Evolutionary conservation across 2,329 filamentous ascomycete genomes (phyloP), one percentile per base, ranked within the genome.

Genomic region (Colletotrichum lupini): DNA sequence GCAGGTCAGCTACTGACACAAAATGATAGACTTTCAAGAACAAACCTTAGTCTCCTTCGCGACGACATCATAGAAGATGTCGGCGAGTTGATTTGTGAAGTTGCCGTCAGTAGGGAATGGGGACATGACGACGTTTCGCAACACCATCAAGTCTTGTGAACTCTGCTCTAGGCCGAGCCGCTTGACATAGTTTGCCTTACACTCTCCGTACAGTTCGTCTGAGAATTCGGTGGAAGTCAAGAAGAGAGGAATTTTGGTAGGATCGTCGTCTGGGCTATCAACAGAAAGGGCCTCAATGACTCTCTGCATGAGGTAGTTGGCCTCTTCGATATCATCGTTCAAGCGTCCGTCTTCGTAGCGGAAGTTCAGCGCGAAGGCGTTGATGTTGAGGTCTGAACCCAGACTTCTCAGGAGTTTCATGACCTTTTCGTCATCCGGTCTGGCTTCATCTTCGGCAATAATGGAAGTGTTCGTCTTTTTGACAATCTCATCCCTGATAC

Each of bases 61-160:
- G 11, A 83, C 81, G 1, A 79, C 76, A 0, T 80, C 49, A 55
- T 79, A 77, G 32, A 86, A 80, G 22, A 79, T 78, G 0, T 70
- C 56, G 9, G 82, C 83, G 9, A 87, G 66, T 2, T 80, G 78
- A 14, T 78, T 77, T 49, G 85, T 81, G 73, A 87, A 86, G 55
- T 82, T 80, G 1, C 77, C 78, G 19, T 83, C 80, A 2, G 83
- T 83, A 0, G 84, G 82, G 57, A 83, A 86, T 0, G 85, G 84
- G 5, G 82, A 84, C 85, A 87, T 87, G 42, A 86, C 83, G 0
- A 87, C 86, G 30, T 87, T 87, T 9, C 84, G 80, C 9, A 87
- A 62, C 1, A 87, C 85, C 73, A 86, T 83, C 2, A 87, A 76
- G 59, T 83, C 82, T 12, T 83, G 79, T 0, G 77, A 59, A 22